Base-by-base conservation (phyloP, 73 alveolate species). In the Loxodes magnus region DNA sequence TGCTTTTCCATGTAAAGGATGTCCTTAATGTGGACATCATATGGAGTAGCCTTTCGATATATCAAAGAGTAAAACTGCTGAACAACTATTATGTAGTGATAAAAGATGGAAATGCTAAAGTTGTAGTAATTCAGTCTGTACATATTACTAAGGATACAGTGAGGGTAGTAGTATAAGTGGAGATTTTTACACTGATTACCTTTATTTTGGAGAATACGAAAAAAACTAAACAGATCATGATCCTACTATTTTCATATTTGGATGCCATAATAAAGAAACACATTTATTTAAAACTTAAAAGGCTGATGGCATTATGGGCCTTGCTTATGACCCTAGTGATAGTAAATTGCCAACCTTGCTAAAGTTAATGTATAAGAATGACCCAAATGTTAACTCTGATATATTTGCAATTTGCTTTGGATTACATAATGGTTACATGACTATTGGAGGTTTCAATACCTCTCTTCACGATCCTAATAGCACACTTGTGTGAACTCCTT, bases 251-350 rank as follows among this genome's bases (percentile, higher is more conserved):
- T 12, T 37, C 38, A 52, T 76, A 14, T 43, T 89, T 39, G 98
- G 98, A 15, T 89, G 98, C 51, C 82, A 87, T 1, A 64, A 78
- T 0, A 53, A 44, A 27, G 98, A 89, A 64, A 84, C 96, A 6
- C 71, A 89, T 57, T 58, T 79, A 34, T 89, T 89, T 52, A 27
- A 63, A 33, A 64, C 93, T 2, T 82, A 89, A 71, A 67, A 41
- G 46, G 96, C 94, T 0, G 90, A 89, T 74, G 98, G 98, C 0
- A 89, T 89, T 33, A 54, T 89, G 56, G 98, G 98, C 3, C 49
- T 89, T 33, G 64, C 68, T 21, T 57, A 53, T 10, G 59, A 35
- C 2, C 20, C 73, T 14, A n/a, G 44, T 4, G 24, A 34, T 9
- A 15, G 28, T 22, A 12, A 33, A 33, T n/a, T 43, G 16, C 91